Percentiles rank a stretch among this genome's conserved stretches.
phyloP scores from a whole-genome alignment of 2,329 filamentous ascomycete genomes.

The Calonectria montana region DNA sequence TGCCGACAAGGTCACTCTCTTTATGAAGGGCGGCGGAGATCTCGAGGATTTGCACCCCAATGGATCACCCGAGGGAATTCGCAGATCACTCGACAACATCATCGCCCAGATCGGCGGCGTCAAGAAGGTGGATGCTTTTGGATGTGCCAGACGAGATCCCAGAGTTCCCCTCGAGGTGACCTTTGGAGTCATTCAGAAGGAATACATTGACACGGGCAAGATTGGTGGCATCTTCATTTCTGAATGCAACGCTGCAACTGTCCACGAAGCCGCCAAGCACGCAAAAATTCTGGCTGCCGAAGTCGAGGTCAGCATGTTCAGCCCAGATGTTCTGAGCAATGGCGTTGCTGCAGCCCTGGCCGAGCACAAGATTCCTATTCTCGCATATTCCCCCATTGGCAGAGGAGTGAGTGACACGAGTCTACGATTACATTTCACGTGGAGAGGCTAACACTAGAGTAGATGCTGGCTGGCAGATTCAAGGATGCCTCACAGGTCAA shows the following conservation, averaged over 20 bases:
- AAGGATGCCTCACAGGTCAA: constrained; percentile 39
- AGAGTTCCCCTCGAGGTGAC: constrained; percentile 58
- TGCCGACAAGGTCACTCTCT: constrained; percentile 69
- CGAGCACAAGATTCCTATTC: constrained; percentile 74
- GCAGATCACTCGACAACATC: constrained; percentile 68
- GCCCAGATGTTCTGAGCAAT: constrained; percentile 60
- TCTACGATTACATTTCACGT: background rate
- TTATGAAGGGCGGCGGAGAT: constrained; percentile 69
- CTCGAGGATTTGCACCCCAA: constrained; percentile 54
- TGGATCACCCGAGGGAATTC: constrained; percentile 64
- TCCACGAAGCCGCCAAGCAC: constrained; percentile 59
- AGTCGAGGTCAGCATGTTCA: constrained; percentile 65
- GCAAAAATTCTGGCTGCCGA: constrained; percentile 62
- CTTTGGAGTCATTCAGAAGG: constrained; percentile 54
- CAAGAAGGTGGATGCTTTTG: constrained; percentile 71
- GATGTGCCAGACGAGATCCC: constrained; percentile 67
- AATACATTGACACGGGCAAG: constrained; percentile 64
- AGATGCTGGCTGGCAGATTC: constrained; percentile 47
- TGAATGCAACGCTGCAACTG: constrained; percentile 62
- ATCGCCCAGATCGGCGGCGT: constrained; percentile 62
- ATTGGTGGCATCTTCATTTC: constrained; percentile 63
- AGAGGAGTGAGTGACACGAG: constrained; percentile 54
- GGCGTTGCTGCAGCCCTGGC: constrained; percentile 66
- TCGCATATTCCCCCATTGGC: constrained; percentile 80
- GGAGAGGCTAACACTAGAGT: constrained; percentile 19